These are phyloP conservation scores for Cladophialophora carrionii DNA, from an alignment of 2,329 filamentous ascomycete genomes.

Conservation along the genomic window DNA sequence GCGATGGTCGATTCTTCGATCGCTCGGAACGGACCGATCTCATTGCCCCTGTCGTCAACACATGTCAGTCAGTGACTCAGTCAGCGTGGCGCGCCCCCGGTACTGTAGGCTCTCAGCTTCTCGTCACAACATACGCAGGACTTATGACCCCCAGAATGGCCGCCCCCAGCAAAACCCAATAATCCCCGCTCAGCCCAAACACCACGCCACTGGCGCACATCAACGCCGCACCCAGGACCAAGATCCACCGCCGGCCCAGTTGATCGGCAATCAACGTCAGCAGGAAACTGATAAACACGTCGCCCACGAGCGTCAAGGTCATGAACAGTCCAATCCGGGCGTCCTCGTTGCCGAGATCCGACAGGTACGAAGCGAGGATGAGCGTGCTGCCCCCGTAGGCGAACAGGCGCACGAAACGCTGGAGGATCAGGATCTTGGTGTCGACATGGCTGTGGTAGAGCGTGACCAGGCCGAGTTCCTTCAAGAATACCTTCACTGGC, in stretches of 20 bases:
- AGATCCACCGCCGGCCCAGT: slow-evolving; percentile 57
- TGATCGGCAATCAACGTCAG: slow-evolving; percentile 63
- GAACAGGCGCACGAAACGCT: slow-evolving; percentile 60
- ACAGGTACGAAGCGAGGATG: slow-evolving; percentile 65
- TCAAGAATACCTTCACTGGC: slow-evolving; percentile 19
- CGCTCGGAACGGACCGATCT: slow-evolving; percentile 65
- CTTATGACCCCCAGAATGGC: slow-evolving; percentile 66
- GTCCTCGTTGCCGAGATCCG: slow-evolving; percentile 60
- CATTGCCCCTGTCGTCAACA: slow-evolving; percentile 55
- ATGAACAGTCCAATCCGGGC: slow-evolving; percentile 66
- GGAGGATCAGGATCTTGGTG: slow-evolving; percentile 48
- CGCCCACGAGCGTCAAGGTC: slow-evolving; percentile 64
- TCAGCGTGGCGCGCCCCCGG: too few relatives aligned
- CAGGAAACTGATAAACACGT: slow-evolving; percentile 62
- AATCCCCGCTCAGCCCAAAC: slow-evolving; percentile 58
- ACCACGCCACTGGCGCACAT: slow-evolving; percentile 61
- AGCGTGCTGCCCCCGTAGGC: slow-evolving; percentile 66
- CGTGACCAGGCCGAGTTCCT: slow-evolving; percentile 46
- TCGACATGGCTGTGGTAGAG: slow-evolving; percentile 46
- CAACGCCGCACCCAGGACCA: slow-evolving; percentile 58
- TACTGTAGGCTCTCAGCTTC: too few relatives aligned
- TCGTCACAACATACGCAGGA: slow-evolving; percentile 46
- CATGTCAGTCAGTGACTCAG: neutral
- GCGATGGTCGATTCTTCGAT: slow-evolving; percentile 58
- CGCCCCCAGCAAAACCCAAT: slow-evolving; percentile 61